Conservation (phyloP, 176 grass and related monocot species). For the Saccharum spontaneum region DNA sequence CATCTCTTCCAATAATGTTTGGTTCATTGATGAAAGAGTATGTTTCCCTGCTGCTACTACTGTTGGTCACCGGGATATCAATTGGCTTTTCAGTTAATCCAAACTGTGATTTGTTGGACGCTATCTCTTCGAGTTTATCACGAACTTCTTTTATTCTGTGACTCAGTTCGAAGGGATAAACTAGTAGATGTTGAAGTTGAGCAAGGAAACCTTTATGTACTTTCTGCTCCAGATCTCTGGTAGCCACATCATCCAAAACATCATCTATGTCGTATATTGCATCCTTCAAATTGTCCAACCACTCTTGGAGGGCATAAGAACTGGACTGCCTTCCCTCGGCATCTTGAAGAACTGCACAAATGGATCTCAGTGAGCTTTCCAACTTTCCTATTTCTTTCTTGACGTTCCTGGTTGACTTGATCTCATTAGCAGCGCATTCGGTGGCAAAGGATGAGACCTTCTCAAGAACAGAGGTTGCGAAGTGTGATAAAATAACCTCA, state of each 20-base stretch:
- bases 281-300: constrained; percentile 6
- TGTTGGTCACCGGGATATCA: not conserved
- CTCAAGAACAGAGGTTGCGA: not conserved
- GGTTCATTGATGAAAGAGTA: not conserved
- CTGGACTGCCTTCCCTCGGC: not conserved
- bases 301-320: not conserved
- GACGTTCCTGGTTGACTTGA: not conserved
- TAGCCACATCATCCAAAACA: not conserved
- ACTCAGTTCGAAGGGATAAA: not conserved
- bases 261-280: constrained; percentile 17
- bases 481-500: not conserved
- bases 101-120: not conserved
- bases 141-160: not conserved
- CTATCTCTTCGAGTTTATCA: constrained; percentile 13
- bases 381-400: not conserved
- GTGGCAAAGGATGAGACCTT: not conserved
- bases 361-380: not conserved
- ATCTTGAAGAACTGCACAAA: not conserved
- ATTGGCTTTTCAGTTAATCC: not conserved
- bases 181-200: not conserved
- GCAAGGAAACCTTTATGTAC: not conserved
- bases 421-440: not conserved
- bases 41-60: not conserved
- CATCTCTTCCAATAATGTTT: not conserved
- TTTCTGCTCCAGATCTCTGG: not conserved